phyloP scores from a whole-genome alignment of 164 flowering plant species.

The Houttuynia cordata region DNA sequence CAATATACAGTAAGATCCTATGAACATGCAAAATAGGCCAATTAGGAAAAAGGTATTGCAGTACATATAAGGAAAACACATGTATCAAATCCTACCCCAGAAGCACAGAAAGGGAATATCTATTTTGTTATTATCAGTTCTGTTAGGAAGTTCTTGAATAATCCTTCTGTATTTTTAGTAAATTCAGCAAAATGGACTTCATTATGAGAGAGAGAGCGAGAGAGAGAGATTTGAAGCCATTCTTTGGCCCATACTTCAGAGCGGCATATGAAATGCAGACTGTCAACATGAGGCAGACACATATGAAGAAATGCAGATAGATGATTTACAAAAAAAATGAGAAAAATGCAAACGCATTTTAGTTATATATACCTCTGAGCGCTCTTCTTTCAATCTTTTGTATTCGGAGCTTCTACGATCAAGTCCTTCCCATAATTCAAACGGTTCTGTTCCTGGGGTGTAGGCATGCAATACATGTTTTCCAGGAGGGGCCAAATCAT shows the following conservation, averaged over 20 bases:
- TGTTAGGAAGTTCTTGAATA: too few relatives aligned
- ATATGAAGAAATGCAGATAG: too few relatives aligned
- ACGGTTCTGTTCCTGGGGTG: constrained; percentile 92
- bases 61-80: not conserved
- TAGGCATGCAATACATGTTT: constrained; percentile 89
- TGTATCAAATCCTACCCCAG: too few relatives aligned
- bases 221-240: too few relatives aligned
- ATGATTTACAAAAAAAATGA: not conserved
- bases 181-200: too few relatives aligned
- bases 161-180: too few relatives aligned
- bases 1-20: not conserved
- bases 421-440: constrained; percentile 77
- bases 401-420: constrained; percentile 72
- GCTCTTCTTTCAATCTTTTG: constrained; percentile 60
- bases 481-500: constrained; percentile 78
- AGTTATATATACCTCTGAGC: constrained; percentile 67
- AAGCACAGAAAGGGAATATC: too few relatives aligned
- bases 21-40: not conserved
- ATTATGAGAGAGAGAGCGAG: too few relatives aligned
- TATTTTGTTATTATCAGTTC: too few relatives aligned
- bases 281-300: not conserved
- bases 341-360: not conserved
- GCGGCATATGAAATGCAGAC: too few relatives aligned
- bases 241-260: too few relatives aligned
- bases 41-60: not conserved